Base-by-base conservation (phyloP, 75 land plant genomes). In the Cupressus sempervirens region DNA sequence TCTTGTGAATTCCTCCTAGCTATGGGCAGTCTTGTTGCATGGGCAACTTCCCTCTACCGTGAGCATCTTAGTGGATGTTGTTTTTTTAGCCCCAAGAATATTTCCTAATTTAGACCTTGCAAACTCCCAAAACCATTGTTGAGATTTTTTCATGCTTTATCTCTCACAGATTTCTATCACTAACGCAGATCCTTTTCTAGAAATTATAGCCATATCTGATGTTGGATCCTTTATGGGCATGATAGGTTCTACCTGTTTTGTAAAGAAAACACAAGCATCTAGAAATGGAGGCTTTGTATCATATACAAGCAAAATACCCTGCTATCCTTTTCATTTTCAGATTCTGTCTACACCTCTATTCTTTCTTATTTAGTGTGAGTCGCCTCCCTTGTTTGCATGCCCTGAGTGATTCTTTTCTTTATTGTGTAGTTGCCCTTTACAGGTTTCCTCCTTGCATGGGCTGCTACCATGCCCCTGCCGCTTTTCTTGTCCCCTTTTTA, bases 251-350 rank as follows among this genome's bases (percentile, higher is more conserved):
- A 98, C 96, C 81, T 96, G 98, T 89, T 96, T 97, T 16, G 98
- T 96, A 77, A 90, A 96, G 52, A 97, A 98, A 82, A 96, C 90
- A 76, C 95, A 88, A 23, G 98, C 99, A 91, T 97, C 99, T 72
- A 97, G 86, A 86, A 97, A 97, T 32, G 99, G 99, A 84, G 99
- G 99, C 80, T 96, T 96, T 86, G 99, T 97, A 88, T 97, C 99
- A 88, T 97, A 98, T 68, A 96, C 98, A 86, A 97, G 96, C 87
- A 97, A 93, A 90, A 96, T 97, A 97, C 98, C 81, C 94, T 97
- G 65, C 88, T 90, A 73, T 97, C 99, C 40, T 97, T 98, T 84
- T 97, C 99, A 91, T 96, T 93, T 45, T 97, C 98, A 91, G 96
- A 96, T 74, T 96, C 99, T 12, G 93, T 97, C 76, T 96, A 94